Conservation (phyloP, 805 yeast genomes). For the Metschnikowia arizonensis region DNA sequence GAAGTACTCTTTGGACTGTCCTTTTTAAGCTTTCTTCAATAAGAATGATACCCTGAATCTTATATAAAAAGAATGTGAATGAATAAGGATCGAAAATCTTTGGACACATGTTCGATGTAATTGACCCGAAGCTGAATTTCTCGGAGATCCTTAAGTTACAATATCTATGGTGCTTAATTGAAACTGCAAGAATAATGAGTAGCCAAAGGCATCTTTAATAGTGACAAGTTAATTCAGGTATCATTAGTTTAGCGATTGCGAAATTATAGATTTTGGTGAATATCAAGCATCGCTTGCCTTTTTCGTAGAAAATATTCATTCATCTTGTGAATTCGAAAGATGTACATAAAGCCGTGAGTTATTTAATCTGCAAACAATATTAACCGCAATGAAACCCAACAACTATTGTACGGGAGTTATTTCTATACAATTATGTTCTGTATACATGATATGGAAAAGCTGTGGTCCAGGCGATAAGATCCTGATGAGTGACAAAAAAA, state of each 20-base stretch:
- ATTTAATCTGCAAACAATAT: background rate
- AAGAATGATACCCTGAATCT: background rate
- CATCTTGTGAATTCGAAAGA: background rate
- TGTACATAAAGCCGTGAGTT: background rate
- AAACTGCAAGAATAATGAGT: too few species aligned
- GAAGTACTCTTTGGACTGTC: conserved; percentile 38
- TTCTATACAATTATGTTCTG: too few species aligned
- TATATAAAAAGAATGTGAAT: background rate
- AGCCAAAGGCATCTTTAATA: background rate
- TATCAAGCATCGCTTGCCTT: background rate
- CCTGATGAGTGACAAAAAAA: too few species aligned
- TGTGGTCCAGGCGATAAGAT: too few species aligned
- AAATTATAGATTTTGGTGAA: background rate
- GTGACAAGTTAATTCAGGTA: background rate
- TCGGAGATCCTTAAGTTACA: too few species aligned
- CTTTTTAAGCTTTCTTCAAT: conserved; percentile 17
- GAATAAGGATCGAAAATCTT: background rate
- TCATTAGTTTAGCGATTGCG: too few species aligned
- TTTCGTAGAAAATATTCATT: background rate
- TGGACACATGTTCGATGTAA: background rate
- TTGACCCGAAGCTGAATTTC: background rate
- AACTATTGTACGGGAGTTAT: too few species aligned
- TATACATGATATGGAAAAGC: too few species aligned
- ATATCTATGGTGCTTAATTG: background rate
- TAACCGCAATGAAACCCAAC: background rate